A percentile compares a stretch with the other conserved stretches of the same genome.
phyloP scores from a whole-genome alignment of 345 rosid genomes.

The Eucalyptus pauciflora region DNA sequence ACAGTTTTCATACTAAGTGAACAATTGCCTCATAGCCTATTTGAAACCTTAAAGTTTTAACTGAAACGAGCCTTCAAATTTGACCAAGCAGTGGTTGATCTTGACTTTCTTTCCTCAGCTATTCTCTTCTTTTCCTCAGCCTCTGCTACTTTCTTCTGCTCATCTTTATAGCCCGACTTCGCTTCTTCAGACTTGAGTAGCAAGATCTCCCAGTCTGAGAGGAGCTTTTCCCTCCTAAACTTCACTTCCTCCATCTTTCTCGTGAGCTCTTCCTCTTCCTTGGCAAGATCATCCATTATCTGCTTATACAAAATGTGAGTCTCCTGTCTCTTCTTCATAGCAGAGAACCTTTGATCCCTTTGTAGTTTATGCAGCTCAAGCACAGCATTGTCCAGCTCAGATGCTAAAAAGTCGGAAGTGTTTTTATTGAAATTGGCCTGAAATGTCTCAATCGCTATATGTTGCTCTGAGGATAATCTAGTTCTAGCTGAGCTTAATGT shows the following conservation, averaged over 20 bases:
- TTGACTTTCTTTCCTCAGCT: conserved; percentile 1
- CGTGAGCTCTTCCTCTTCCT: not conserved
- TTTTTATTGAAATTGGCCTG: not conserved
- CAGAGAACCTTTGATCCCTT: not conserved
- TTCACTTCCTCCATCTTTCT: not conserved
- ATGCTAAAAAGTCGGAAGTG: not conserved
- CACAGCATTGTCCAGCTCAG: not conserved
- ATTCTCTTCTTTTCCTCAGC: not conserved
- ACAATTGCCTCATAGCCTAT: not conserved
- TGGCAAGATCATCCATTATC: not conserved
- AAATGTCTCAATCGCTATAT: not conserved
- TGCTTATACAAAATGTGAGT: not conserved
- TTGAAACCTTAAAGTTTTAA: not conserved
- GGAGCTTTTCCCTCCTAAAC: not conserved
- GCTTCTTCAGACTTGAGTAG: not conserved
- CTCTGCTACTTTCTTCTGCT: not conserved
- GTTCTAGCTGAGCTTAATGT: not conserved
- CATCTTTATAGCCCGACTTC: not conserved
- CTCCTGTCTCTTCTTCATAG: not conserved
- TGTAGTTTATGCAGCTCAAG: not conserved
- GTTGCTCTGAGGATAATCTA: not conserved
- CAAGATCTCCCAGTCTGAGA: not conserved
- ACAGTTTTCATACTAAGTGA: not conserved
- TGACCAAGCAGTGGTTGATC: not conserved
- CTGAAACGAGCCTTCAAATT: not conserved